Conservation (phyloP, 2,329 filamentous ascomycete genomes). For the Colletotrichum scovillei region DNA sequence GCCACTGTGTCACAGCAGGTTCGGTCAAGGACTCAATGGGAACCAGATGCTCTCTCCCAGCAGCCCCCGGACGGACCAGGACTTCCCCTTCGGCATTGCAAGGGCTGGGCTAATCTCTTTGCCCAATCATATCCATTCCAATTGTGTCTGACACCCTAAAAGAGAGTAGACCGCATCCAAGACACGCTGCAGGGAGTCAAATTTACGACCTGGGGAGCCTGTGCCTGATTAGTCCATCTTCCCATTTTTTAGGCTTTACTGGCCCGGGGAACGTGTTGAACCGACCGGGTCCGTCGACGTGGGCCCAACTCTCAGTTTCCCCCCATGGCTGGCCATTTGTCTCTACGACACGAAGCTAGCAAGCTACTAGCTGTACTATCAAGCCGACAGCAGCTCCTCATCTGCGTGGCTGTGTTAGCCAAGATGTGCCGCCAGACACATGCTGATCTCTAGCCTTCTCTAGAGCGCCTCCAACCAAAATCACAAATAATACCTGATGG, state of each 20-base stretch:
- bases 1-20: not conserved
- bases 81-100: not conserved
- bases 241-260: constrained; percentile 34
- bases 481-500: not conserved
- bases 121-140: constrained; percentile 22
- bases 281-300: constrained; percentile 32
- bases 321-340: not conserved
- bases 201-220: constrained; percentile 15
- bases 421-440: constrained; percentile 15
- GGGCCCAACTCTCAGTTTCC: constrained; percentile 11
- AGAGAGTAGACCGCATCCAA: constrained; percentile 20
- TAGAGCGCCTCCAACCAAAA: not conserved
- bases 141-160: constrained; percentile 16
- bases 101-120: not conserved
- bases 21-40: constrained; percentile 1
- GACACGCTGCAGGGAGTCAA: constrained; percentile 18
- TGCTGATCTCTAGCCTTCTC: constrained; percentile 14
- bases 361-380: constrained; percentile 5
- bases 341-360: not conserved
- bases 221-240: constrained; percentile 15
- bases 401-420: constrained; percentile 30
- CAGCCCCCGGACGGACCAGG: constrained; percentile 10
- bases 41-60: not conserved
- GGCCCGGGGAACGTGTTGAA: constrained; percentile 29
- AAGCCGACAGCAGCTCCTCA: constrained; percentile 19